Evolutionary conservation across 2,329 filamentous ascomycete species (phyloP), one percentile per base, ranked within the genome.

Genomic region (Cladophialophora carrionii): DNA sequence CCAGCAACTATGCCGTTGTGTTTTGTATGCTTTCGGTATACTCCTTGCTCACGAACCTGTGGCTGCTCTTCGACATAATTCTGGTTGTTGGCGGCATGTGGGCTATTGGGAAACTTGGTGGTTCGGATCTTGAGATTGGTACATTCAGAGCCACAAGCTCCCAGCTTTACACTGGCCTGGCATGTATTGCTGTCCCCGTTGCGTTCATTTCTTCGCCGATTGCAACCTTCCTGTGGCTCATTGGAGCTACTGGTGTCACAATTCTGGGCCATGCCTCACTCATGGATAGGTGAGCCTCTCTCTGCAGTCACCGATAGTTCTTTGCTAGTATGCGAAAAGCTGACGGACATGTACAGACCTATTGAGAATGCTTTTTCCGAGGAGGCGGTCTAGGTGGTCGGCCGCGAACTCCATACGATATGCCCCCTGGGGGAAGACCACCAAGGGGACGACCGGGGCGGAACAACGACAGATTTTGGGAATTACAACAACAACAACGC

Each of bases 361-460:
- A 96, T 98, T 84, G 95, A 98, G 88, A 94, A 96, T 93, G 93
- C 93, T 97, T 99, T 99, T 97, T 97, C 94, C 86, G 95, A 96
- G 93, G 95, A 99, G 94, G 94, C 95, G 93, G 95, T 99, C 90
- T 99, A 98, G 88, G 86, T 96, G 93, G 93, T 98, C 95, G 94
- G 92, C 94, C 94, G 95, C 95, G 90, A 95, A 90, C 93, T 96
- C 94, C 93, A 82, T 82, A 85, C 80, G 82, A 82, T 84, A 88
- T 90, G 92, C 92, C 93, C 91, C 89, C 84, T 70, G 67, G 91
- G 94, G 94, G 93, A 97, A 97, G 94, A 97, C 92, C 92, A 95
- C 90, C 91, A 86, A 90, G 91, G 90, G 90, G 88, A 85, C 87
- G 84, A 78, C 76, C 74, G 81, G 84, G 86, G 84, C 87, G 85